Base-by-base conservation (phyloP, 305 asterid genomes). In the Euphrasia arctica region DNA sequence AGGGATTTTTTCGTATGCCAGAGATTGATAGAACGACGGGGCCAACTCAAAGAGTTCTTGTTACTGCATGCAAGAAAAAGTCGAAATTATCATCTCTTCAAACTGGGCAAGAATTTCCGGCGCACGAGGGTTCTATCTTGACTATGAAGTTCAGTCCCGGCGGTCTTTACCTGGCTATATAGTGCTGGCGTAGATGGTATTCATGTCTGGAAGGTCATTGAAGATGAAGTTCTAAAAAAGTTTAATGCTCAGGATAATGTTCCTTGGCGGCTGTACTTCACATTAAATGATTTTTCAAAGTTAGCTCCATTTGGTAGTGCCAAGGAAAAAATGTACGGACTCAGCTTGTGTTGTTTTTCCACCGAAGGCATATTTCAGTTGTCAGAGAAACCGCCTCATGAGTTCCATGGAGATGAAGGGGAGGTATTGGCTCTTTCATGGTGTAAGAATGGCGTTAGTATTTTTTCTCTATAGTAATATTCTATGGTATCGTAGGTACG, bases 361-460 rank as follows among this genome's bases (percentile, higher is more conserved):
- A 11, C 86, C 81, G 0, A 90, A 85, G 78, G 82, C 60, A 31
- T 18, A 18, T 87, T 90, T 72, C 76, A 76, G 74, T 74, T 90
- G 34, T 78, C 84, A 4, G 95, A 87, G 79, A 82, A 81, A 66
- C 91, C 97, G 29, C 65, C 87, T 62, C 91, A 90, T 0, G 97
- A 85, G 76, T 90, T 78, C 68, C 75, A 72, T 72, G 95, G 95
- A 22, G 95, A 90, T 43, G n/a, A 54, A 13, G 94, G 83, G 63
- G 97, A 87, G 72, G 82, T 90, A 2, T 73, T 90, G 79, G 88
- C 88, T 68, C 88, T 90, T 52, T 76, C 97, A 5, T 90, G 97
- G 97, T 87, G 95, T 5, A 85, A 69, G 58, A 80, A 79, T 58
- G 95, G 90, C 91, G 95, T 90, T 56, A 77, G 96, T 80, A 42